These are phyloP conservation scores for Glaciozyma martinii DNA, from an alignment of 768 basidiomycete genomes.

Conservation along the genomic window DNA sequence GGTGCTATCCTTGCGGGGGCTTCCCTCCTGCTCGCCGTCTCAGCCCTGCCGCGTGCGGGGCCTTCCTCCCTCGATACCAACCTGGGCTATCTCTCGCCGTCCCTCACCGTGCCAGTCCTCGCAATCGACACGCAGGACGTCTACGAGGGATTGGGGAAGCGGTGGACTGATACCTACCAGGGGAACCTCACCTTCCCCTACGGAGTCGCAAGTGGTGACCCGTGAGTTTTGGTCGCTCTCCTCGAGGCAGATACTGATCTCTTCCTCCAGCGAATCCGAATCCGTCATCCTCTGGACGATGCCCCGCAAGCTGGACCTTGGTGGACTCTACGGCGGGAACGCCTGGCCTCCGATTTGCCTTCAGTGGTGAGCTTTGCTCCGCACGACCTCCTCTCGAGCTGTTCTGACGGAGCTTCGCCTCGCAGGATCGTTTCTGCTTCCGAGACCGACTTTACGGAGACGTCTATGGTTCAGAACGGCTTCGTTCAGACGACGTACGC, in stretches of 20 bases:
- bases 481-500: background rate
- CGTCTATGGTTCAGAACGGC: background rate
- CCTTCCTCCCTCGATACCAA: conserved; percentile 1
- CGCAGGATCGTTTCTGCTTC: conserved; percentile 5
- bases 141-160: background rate
- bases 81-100: conserved; percentile 9
- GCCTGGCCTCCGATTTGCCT: conserved; percentile 12
- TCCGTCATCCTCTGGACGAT: conserved; percentile 15
- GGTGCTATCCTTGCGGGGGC: background rate
- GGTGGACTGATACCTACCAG: background rate
- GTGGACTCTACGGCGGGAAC: conserved; percentile 4
- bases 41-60: background rate
- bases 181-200: conserved; percentile 17
- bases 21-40: background rate
- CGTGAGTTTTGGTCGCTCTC: background rate
- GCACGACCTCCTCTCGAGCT: background rate
- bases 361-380: background rate
- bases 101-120: background rate
- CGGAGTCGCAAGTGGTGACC: conserved; percentile 4
- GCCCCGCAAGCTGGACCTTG: conserved; percentile 17
- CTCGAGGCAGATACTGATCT: background rate
- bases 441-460: background rate
- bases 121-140: background rate
- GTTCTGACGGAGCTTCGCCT: too few species aligned
- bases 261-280: background rate